Conservation (phyloP, 2,329 filamentous ascomycete species). For the Coniochaeta prunicola region DNA sequence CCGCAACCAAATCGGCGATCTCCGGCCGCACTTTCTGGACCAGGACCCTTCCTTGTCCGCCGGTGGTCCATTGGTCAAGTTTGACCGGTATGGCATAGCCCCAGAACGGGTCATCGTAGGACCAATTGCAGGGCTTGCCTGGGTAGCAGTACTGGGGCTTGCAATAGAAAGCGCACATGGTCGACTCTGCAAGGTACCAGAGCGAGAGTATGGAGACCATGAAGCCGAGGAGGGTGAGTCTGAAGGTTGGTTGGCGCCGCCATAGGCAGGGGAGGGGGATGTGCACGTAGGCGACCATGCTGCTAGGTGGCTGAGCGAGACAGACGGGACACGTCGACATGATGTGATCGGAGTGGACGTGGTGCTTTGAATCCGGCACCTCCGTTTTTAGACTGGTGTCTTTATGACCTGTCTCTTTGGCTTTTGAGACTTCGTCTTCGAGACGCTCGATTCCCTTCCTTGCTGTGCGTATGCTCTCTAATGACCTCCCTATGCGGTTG, state of each 20-base stretch:
- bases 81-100: slow-evolving; percentile 55
- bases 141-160: slow-evolving; percentile 42
- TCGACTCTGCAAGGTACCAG: slow-evolving; percentile 50
- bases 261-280: slow-evolving; percentile 42
- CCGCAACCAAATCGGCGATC: slow-evolving; percentile 37
- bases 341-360: not conserved
- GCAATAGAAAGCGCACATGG: slow-evolving; percentile 47
- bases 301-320: slow-evolving; percentile 3
- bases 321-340: slow-evolving; percentile 9
- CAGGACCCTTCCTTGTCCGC: slow-evolving; percentile 38
- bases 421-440: slow-evolving; percentile 41
- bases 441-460: slow-evolving; percentile 52
- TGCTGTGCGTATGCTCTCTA: slow-evolving; percentile 47
- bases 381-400: not conserved
- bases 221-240: slow-evolving; percentile 40
- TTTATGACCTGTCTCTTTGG: slow-evolving; percentile 18
- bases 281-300: slow-evolving; percentile 27
- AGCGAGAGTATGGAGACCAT: slow-evolving; percentile 32
- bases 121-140: slow-evolving; percentile 43
- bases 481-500: slow-evolving; percentile 40
- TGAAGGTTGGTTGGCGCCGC: slow-evolving; percentile 32
- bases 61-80: slow-evolving; percentile 53
- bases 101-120: slow-evolving; percentile 50
- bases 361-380: not conserved
- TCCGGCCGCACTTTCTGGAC: slow-evolving; percentile 32